Percentiles rank a stretch among this genome's conserved stretches.
phyloP scores from a whole-genome alignment of 2,329 filamentous ascomycete genomes.

The Aureobasidium uvarum region DNA sequence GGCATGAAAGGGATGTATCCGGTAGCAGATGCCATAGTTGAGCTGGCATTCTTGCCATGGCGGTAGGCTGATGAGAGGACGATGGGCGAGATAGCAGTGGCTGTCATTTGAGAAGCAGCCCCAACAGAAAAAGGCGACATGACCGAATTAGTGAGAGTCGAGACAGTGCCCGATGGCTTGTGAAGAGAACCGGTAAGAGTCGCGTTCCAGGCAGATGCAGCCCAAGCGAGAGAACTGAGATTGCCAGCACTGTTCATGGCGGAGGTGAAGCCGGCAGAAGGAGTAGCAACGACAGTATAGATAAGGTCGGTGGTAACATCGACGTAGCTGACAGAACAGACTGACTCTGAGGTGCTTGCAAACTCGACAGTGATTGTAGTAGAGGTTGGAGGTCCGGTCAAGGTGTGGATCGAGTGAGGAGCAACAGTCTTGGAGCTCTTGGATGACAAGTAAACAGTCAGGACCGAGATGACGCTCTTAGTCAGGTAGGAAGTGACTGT shows the following conservation, averaged over 20 bases:
- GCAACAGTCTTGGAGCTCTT: not conserved
- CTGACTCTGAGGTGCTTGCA: constrained; percentile 15
- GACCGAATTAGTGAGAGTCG: not conserved
- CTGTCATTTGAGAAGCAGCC: not conserved
- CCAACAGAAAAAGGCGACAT: not conserved
- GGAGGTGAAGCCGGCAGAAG: constrained; percentile 1
- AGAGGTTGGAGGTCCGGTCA: constrained; percentile 15
- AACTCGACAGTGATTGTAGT: constrained; percentile 5
- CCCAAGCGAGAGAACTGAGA: constrained; percentile 1
- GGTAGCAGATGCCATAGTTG: not conserved
- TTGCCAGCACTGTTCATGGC: not conserved
- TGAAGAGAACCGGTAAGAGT: not conserved
- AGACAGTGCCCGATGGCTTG: not conserved
- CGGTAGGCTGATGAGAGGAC: not conserved
- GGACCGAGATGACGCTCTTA: constrained; percentile 13
- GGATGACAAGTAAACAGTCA: constrained; percentile 6
- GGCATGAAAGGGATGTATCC: constrained; percentile 12
- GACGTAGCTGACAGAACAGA: constrained; percentile 16
- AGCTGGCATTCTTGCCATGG: not conserved
- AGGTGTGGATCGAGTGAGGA: not conserved
- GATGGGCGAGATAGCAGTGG: not conserved
- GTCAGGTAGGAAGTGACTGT: constrained; percentile 15
- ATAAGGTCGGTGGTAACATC: constrained; percentile 17
- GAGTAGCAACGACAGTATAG: constrained; percentile 13
- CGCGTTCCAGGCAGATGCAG: constrained; percentile 4